A percentile compares a stretch with the other conserved stretches of the same genome.
These are phyloP conservation scores for Eucalyptus albens DNA, from an alignment of 345 rosid species.

Conservation along the genomic window DNA sequence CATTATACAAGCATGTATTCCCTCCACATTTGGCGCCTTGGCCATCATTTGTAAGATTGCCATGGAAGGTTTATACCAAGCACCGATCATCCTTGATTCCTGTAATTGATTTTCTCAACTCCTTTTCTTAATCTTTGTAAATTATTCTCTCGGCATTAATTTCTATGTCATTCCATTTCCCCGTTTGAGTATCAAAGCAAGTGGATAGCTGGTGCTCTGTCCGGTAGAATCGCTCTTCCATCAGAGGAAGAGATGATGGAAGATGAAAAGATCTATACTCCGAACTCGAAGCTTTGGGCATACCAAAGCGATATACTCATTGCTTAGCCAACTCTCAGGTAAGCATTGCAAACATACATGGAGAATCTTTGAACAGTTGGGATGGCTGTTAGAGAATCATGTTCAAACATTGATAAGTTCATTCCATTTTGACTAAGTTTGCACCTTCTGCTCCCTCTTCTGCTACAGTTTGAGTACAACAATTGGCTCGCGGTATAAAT, in stretches of 20 bases:
- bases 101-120: background rate
- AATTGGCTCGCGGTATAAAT: too few species aligned
- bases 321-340: too few species aligned
- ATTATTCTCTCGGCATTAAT: background rate
- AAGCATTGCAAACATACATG: too few species aligned
- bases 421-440: too few species aligned
- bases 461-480: too few species aligned
- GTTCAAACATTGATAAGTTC: too few species aligned
- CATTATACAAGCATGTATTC: slow-evolving; percentile 62
- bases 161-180: slow-evolving; percentile 48
- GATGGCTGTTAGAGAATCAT: too few species aligned
- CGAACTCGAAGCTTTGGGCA: too few species aligned
- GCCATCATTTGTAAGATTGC: slow-evolving; percentile 74
- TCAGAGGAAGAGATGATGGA: too few species aligned
- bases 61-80: slow-evolving; percentile 42
- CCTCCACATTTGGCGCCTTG: slow-evolving; percentile 57
- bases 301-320: too few species aligned
- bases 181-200: slow-evolving; percentile 16
- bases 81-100: background rate
- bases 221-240: background rate
- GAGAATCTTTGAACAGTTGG: too few species aligned
- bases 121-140: background rate
- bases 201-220: slow-evolving; percentile 24
- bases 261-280: too few species aligned
- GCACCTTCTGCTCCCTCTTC: background rate